Evolutionary conservation across 257 asterid genomes (phyloP).

Genomic region (Cynanchum wilfordii): DNA sequence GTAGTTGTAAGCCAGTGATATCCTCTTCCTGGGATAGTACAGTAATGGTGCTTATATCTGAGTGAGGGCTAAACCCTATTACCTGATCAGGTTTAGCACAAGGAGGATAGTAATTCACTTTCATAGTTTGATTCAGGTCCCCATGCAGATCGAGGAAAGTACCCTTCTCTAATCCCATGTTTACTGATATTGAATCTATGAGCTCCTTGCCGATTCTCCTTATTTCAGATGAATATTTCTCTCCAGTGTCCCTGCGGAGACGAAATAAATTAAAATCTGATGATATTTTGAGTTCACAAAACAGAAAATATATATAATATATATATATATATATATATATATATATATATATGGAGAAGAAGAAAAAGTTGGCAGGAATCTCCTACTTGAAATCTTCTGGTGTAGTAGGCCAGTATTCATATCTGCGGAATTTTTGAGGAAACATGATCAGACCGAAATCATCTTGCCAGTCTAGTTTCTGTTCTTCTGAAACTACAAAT

Average conservation of each 20-base stretch:
- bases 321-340: too few relatives aligned
- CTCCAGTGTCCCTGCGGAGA: constrained; percentile 30
- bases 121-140: constrained; percentile 28
- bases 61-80: constrained; percentile 45
- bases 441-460: constrained; percentile 26
- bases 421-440: constrained; percentile 25
- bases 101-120: constrained; percentile 39
- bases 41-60: constrained; percentile 34
- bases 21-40: constrained; percentile 35
- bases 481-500: constrained; percentile 36
- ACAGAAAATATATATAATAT: too few relatives aligned
- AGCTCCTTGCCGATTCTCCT: constrained; percentile 32
- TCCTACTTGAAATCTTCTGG: constrained; percentile 42
- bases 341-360: not conserved
- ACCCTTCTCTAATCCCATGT: constrained; percentile 30
- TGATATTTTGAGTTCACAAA: not conserved
- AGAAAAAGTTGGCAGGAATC: too few relatives aligned
- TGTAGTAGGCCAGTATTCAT: constrained; percentile 39
- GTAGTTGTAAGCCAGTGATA: constrained; percentile 30
- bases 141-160: constrained; percentile 27
- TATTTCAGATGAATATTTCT: constrained; percentile 31
- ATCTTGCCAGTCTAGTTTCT: constrained; percentile 48
- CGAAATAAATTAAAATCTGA: not conserved
- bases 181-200: constrained; percentile 25
- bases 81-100: constrained; percentile 42